Evolutionary conservation across 192 early-diverging fungal species (phyloP).

Genomic region (Chytriomyces confervae): DNA sequence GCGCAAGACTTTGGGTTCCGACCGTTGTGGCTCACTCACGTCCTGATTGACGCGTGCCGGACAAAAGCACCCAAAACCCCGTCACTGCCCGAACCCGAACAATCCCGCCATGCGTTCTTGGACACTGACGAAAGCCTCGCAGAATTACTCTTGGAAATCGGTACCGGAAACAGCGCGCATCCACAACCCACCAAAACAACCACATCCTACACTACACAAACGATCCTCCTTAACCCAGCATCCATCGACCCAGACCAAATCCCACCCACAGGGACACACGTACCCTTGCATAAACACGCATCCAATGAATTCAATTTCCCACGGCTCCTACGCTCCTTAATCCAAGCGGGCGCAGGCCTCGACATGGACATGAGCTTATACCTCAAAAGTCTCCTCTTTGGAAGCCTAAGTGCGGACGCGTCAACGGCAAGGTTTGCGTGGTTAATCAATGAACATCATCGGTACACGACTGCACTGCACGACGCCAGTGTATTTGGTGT

Average conservation of each 20-base stretch:
- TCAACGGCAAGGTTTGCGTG: neutral
- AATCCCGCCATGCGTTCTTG: neutral
- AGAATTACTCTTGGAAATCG: neutral
- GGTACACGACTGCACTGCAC: neutral
- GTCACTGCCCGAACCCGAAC: neutral
- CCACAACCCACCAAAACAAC: neutral
- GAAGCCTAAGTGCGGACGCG: neutral
- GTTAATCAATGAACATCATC: slow-evolving; percentile 17
- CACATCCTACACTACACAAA: neutral
- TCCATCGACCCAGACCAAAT: neutral
- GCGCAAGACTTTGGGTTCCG: neutral
- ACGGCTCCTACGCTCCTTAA: neutral
- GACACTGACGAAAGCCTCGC: slow-evolving; percentile 1
- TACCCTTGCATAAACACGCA: neutral
- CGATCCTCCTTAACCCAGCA: neutral
- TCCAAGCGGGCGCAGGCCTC: neutral
- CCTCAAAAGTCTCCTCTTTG: slow-evolving; percentile 14
- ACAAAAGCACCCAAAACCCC: neutral
- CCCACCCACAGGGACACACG: neutral
- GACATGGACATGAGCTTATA: slow-evolving; percentile 6
- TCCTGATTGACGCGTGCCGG: slow-evolving; percentile 6
- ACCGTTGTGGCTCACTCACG: slow-evolving; percentile 7
- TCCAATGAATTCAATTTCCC: neutral
- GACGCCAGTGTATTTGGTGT: neutral
- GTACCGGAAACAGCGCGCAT: neutral